These are phyloP conservation scores for Saturnispora ahearnii DNA, from an alignment of 805 yeast species.

Conservation along the genomic window DNA sequence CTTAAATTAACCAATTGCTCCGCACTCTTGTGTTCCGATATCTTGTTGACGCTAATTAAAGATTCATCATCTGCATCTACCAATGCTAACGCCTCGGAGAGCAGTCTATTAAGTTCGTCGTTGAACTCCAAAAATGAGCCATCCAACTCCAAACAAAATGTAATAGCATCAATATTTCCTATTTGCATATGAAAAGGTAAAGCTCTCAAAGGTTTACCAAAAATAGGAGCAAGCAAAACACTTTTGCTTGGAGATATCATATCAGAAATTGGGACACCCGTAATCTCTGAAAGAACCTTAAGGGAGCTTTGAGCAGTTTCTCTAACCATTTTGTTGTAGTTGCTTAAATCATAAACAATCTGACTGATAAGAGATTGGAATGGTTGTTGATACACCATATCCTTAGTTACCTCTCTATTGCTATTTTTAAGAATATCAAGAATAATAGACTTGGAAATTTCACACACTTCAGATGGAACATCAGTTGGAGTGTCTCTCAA, in stretches of 20 bases:
- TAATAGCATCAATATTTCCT: conserved; percentile 95
- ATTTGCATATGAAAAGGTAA: conserved; percentile 98
- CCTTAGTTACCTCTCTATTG: conserved; percentile 51
- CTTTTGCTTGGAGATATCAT: conserved; percentile 79
- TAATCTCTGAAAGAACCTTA: conserved; percentile 55
- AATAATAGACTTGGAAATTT: conserved; percentile 61
- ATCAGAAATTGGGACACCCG: conserved; percentile 59
- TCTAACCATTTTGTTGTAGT: conserved; percentile 76
- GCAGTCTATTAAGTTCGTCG: conserved; percentile 77
- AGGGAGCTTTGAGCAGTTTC: conserved; percentile 71
- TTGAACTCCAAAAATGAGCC: conserved; percentile 76
- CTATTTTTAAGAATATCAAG: conserved; percentile 56
- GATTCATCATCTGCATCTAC: conserved; percentile 98
- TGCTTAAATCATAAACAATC: conserved; percentile 84
- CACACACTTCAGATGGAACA: conserved; percentile 72
- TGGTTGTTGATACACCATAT: conserved; percentile 57
- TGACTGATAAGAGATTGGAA: conserved; percentile 81
- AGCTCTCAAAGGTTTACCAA: conserved; percentile 94
- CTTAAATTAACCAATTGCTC: conserved; percentile 82
- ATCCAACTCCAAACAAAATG: conserved; percentile 76
- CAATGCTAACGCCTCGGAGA: conserved; percentile 84
- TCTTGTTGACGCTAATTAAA: conserved; percentile 75
- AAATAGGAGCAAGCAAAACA: conserved; percentile 81
- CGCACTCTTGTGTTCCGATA: conserved; percentile 78
- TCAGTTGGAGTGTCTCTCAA: conserved; percentile 83